Conservation (phyloP, 345 rosid genomes). For the Eucalyptus pauciflora region DNA sequence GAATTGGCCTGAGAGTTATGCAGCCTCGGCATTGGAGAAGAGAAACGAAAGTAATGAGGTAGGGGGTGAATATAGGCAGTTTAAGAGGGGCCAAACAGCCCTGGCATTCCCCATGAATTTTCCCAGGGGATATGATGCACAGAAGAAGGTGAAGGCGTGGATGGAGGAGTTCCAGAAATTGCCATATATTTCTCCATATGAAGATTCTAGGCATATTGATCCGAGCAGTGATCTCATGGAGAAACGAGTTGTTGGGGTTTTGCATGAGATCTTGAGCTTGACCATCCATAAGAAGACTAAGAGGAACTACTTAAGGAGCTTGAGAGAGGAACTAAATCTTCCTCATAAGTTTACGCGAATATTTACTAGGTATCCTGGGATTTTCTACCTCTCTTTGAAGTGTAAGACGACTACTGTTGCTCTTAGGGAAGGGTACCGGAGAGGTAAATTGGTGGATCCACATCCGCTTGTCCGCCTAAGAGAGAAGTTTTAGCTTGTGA, state of each 20-base stretch:
- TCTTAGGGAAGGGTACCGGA: conserved; percentile 76
- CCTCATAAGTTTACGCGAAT: conserved; percentile 85
- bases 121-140: conserved; percentile 89
- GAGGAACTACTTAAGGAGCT: conserved; percentile 85
- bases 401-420: conserved; percentile 90
- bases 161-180: conserved; percentile 96
- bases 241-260: conserved; percentile 86
- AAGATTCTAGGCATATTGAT: conserved; percentile 62
- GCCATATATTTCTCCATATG: conserved; percentile 92
- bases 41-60: conserved; percentile 28
- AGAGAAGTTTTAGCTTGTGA: conserved; percentile 41
- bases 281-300: conserved; percentile 93
- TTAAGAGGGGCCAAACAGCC: conserved; percentile 60
- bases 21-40: conserved; percentile 60
- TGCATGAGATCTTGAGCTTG: conserved; percentile 85
- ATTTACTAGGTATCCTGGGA: conserved; percentile 89
- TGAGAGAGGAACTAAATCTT: conserved; percentile 73
- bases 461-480: conserved; percentile 72
- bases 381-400: conserved; percentile 86
- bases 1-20: conserved; percentile 53
- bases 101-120: conserved; percentile 77
- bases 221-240: conserved; percentile 89
- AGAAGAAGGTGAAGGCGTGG: conserved; percentile 88
- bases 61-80: conserved; percentile 51
- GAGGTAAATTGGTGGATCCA: conserved; percentile 69